These are phyloP conservation scores for Endotrypanum monterogeii DNA, from an alignment of 208 protist genomes.

Conservation along the genomic window DNA sequence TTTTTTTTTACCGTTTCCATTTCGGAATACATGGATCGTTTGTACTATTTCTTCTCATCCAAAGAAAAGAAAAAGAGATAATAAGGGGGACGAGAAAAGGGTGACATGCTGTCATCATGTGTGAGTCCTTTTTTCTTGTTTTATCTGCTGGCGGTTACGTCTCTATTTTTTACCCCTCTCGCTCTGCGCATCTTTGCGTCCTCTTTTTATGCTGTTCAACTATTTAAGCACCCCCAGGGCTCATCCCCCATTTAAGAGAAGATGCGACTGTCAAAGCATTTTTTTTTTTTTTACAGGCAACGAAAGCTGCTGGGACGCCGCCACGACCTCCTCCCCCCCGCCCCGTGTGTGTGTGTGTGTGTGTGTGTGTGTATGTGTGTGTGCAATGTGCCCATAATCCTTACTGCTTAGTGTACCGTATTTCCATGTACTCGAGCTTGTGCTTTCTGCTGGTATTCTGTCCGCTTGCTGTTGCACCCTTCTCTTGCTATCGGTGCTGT, in stretches of 20 bases:
- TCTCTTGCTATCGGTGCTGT: background rate
- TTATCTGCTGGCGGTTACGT: background rate
- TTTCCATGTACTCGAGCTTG: too few relatives aligned
- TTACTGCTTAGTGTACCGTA: background rate
- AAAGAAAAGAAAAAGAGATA: too few relatives aligned
- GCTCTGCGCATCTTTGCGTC: background rate
- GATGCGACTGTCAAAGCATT: too few relatives aligned
- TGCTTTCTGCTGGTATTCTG: background rate
- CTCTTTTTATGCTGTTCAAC: background rate
- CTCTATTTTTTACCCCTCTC: too few relatives aligned
- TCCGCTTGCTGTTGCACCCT: background rate
- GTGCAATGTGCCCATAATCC: background rate
- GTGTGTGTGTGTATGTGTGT: background rate
- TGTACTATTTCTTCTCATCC: too few relatives aligned
- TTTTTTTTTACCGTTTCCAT: too few relatives aligned
- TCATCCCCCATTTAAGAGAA: background rate
- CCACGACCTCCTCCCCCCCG: too few relatives aligned
- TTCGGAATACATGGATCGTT: too few relatives aligned
- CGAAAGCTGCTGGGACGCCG: background rate
- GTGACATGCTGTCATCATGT: too few relatives aligned
- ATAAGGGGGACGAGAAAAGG: too few relatives aligned
- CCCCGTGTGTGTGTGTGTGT: slow-evolving; percentile 9
- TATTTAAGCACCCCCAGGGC: background rate
- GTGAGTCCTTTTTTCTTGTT: background rate
- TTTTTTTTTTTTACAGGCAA: too few relatives aligned